Evolutionary conservation across 2,329 filamentous ascomycete genomes (phyloP), one percentile per base, ranked within the genome.

Genomic region (Pseudogymnoascus sp.): DNA sequence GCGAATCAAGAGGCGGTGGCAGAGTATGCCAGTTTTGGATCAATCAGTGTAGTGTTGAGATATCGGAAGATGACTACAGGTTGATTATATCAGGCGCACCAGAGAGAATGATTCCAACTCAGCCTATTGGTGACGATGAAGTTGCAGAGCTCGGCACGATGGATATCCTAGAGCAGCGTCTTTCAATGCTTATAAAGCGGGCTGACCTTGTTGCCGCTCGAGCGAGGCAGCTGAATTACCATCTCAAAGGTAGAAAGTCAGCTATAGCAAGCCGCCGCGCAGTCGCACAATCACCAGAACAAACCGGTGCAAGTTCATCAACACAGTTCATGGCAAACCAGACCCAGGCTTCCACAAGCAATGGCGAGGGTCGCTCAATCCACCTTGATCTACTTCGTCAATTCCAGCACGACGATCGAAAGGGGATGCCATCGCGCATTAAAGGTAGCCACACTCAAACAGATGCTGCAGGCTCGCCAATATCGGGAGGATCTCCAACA

Each of bases 51-150:
- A 83, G 89, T 57, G 87, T 95, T 7, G 90, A 96, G 75, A 93
- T 96, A 64, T 86, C 85, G 16, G 90, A 95, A 72, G 90, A 95
- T 71, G 91, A 96, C 71, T 96, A 87, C 79, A 82, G 91, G 41
- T 77, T 96, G 65, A 92, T 96, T 66, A 85, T 86, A 60, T 92
- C 89, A 38, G 90, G 91, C 28, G 89, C 90, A 65, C 83, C 92
- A 9, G 89, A 95, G 72, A 87, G 90, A 70, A 83, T 91, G 74
- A 90, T 91, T 16, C 87, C 90, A 2, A 86, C 88, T 12, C 85
- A 92, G 65, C 90, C 90, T 0, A 86, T 94, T 57, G 84, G 89
- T 62, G 90, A 95, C 70, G 91, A 96, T 70, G 91, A 96, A 74
- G 85, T 87, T 70, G 90, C 91, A 65, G 91, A 96, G 71, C 74